Base-by-base conservation (phyloP, 495 filamentous ascomycete species). In the Pyronema domesticum region DNA sequence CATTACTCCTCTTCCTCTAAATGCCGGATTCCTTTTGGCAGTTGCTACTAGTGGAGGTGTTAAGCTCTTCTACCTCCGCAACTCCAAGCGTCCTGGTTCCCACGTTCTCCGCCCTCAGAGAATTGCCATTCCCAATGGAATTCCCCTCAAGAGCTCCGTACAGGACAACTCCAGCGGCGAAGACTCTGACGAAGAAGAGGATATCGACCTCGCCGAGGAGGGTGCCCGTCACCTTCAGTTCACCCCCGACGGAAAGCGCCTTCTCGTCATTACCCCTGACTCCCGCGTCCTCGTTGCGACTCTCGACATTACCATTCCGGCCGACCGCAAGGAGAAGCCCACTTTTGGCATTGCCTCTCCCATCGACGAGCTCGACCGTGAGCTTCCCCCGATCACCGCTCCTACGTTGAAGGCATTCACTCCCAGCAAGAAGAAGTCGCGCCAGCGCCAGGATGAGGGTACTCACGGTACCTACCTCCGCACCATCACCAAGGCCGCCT, bases 271-370 rank as follows among this genome's bases (percentile, higher is more conserved):
- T 35, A 78, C 95, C 53, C 84, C 89, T 65, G 94, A 95, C 76
- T 95, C 95, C 71, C 83, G 89, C 61, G 93, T 95, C 73, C 94
- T 87, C 76, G 94, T 95, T 70, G 73, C 95, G 17, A 70, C 74
- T 19, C 73, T 86, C 57, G 78, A 86, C 53, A 72, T 88, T 51
- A 74, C 79, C 67, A 72, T 88, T 50, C 74, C 79, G 67, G 34
- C 72, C 68, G 47, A 75, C 75, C 65, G 69, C 66, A 52, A 74
- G 70, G 44, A 81, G 75, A 76, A 58, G 74, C 71, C 58, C 61
- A 72, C 37, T 65, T 78, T 53, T 68, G 68, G 9, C 53, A 79
- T 53, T 68, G 37, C 36, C 7, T 48, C 70, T 43, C 72, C 71
- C 10, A 65, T 78, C 11, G 60, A 68, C 40, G 58, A 67, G 14